These are phyloP conservation scores for Hsuehochloa calcarea DNA, from an alignment of 176 grass and related monocot genomes.

Conservation along the genomic window DNA sequence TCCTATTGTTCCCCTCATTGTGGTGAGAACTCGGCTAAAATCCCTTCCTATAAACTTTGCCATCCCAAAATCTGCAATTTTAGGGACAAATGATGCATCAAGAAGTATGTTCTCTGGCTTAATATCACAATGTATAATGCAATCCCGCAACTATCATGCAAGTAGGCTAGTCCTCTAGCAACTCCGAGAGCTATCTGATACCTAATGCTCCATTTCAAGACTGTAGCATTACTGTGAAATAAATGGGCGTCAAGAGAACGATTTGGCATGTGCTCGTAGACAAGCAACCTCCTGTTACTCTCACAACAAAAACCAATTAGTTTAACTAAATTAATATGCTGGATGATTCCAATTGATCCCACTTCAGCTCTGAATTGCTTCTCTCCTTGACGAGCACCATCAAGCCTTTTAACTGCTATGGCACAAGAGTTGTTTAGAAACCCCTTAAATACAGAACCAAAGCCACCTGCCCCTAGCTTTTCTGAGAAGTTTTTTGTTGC, in stretches of 20 bases:
- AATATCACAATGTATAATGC: constrained; percentile 14
- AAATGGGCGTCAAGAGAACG: constrained; percentile 22
- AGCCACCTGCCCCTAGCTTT: constrained; percentile 45
- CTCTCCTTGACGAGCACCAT: constrained; percentile 36
- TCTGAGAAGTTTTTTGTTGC: constrained; percentile 44
- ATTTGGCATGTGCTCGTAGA: constrained; percentile 21
- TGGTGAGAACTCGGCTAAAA: no score
- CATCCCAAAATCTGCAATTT: no score
- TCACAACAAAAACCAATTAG: constrained; percentile 21
- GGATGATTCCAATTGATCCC: constrained; percentile 17
- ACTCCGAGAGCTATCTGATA: constrained; percentile 16
- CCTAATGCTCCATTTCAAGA: not conserved
- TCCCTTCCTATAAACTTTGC: no score
- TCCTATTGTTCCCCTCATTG: no score
- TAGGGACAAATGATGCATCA: no score
- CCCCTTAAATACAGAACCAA: constrained; percentile 56
- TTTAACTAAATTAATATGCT: constrained; percentile 32
- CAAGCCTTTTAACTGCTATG: constrained; percentile 58
- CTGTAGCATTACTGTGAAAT: not conserved
- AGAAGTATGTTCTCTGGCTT: constrained; percentile 15
- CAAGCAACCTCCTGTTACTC: not conserved
- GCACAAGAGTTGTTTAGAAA: constrained; percentile 29
- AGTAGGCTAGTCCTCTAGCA: constrained; percentile 12
- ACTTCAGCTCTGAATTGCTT: constrained; percentile 40
- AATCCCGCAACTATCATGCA: constrained; percentile 16